A percentile compares a stretch with the other conserved stretches of the same genome.
Evolutionary conservation across 441 rosid species (phyloP).

Genomic region (Biscutella laevigata): DNA sequence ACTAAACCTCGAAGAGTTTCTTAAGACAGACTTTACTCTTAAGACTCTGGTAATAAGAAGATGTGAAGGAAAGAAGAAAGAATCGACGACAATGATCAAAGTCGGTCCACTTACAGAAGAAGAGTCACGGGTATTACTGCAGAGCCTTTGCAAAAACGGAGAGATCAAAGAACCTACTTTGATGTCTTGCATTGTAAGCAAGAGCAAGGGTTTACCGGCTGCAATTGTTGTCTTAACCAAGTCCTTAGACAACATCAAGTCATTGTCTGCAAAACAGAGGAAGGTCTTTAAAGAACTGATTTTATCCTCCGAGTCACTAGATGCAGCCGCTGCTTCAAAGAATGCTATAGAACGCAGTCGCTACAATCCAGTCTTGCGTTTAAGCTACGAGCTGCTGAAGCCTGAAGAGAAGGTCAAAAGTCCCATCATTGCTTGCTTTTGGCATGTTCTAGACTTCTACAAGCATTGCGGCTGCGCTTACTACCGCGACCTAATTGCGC

Average conservation of each 20-base stretch:
- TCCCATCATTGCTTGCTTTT: slow-evolving; percentile 28
- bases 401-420: not conserved
- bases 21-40: not conserved
- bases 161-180: not conserved
- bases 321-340: slow-evolving; percentile 21
- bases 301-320: not conserved
- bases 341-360: not conserved
- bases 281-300: slow-evolving; percentile 19
- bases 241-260: slow-evolving; percentile 19
- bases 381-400: slow-evolving; percentile 22
- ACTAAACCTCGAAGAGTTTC: not conserved
- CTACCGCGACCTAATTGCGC: slow-evolving; percentile 39
- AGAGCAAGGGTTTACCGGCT: slow-evolving; percentile 28
- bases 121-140: not conserved
- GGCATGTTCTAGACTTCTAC: slow-evolving; percentile 37
- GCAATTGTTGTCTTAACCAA: slow-evolving; percentile 29
- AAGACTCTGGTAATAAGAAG: slow-evolving; percentile 30
- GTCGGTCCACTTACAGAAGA: not conserved
- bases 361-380: slow-evolving; percentile 18
- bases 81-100: not conserved
- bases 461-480: slow-evolving; percentile 23
- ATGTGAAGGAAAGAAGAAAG: not conserved
- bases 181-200: slow-evolving; percentile 16
- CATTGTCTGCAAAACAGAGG: slow-evolving; percentile 4
- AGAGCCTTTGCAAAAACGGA: not conserved